Conservation (phyloP, 2,329 filamentous ascomycete genomes). For the Diaporthe capsici region DNA sequence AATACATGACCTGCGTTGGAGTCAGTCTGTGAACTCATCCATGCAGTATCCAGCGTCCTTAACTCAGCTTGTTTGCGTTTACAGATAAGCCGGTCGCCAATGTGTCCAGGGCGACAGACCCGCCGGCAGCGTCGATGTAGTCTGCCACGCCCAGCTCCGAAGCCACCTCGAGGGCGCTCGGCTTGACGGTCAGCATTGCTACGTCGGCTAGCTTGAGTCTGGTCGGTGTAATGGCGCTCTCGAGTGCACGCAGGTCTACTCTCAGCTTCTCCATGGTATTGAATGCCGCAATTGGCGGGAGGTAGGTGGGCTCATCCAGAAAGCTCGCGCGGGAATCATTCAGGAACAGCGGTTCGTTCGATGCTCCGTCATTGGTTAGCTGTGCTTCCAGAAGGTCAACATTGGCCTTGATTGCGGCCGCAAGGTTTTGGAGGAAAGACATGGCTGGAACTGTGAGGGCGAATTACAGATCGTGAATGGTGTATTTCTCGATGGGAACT, state of each 20-base stretch:
- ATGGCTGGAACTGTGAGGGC: not conserved
- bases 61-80: not conserved
- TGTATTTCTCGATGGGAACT: not conserved
- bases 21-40: not conserved
- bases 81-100: not conserved
- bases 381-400: not conserved
- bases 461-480: not conserved
- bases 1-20: not conserved
- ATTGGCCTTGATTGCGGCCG: not conserved
- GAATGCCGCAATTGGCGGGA: not conserved
- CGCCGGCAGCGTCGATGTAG: not conserved
- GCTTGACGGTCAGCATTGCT: not conserved
- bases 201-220: not conserved
- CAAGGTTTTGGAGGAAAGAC: not conserved
- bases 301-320: not conserved
- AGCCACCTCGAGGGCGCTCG: not conserved
- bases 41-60: not conserved
- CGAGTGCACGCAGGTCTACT: not conserved
- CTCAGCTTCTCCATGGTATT: not conserved
- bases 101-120: not conserved
- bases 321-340: not conserved
- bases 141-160: not conserved
- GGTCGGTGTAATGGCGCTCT: not conserved
- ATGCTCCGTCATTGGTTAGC: not conserved
- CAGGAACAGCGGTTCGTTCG: not conserved